phyloP scores from a whole-genome alignment of 495 filamentous ascomycete species.

The Trichoderma asperelloides region DNA sequence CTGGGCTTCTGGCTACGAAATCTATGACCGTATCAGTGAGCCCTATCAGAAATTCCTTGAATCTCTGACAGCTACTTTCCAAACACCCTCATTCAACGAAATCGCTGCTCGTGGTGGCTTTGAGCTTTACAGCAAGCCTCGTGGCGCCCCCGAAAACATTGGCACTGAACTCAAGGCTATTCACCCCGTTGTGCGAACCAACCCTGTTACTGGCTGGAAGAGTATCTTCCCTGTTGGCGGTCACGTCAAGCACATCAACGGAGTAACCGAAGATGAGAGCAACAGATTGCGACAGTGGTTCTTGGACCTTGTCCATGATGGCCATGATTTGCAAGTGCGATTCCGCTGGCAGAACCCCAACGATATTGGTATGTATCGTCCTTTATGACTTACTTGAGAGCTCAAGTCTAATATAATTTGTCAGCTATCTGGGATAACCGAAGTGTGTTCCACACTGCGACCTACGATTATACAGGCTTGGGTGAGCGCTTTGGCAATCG shows the following conservation, averaged over 20 bases:
- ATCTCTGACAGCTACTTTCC: conserved; percentile 53
- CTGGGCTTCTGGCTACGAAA: conserved; percentile 64
- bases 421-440: conserved; percentile 73
- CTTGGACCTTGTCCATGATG: conserved; percentile 49
- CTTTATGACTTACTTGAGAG: neutral
- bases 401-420: neutral
- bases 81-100: conserved; percentile 47
- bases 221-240: conserved; percentile 54
- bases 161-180: conserved; percentile 50
- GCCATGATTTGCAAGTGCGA: conserved; percentile 68
- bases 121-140: conserved; percentile 44
- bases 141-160: conserved; percentile 57
- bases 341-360: conserved; percentile 53
- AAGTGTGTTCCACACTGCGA: conserved; percentile 57
- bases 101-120: conserved; percentile 45
- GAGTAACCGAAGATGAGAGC: conserved; percentile 53
- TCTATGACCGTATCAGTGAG: conserved; percentile 60
- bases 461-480: conserved; percentile 53
- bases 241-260: conserved; percentile 57
- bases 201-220: conserved; percentile 76
- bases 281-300: conserved; percentile 51
- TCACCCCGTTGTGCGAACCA: conserved; percentile 66
- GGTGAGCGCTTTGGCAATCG: conserved; percentile 54
- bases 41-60: conserved; percentile 63
- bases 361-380: conserved; percentile 37